phyloP scores from a whole-genome alignment of 192 early-diverging fungal species.

The Entomortierella parvispora region DNA sequence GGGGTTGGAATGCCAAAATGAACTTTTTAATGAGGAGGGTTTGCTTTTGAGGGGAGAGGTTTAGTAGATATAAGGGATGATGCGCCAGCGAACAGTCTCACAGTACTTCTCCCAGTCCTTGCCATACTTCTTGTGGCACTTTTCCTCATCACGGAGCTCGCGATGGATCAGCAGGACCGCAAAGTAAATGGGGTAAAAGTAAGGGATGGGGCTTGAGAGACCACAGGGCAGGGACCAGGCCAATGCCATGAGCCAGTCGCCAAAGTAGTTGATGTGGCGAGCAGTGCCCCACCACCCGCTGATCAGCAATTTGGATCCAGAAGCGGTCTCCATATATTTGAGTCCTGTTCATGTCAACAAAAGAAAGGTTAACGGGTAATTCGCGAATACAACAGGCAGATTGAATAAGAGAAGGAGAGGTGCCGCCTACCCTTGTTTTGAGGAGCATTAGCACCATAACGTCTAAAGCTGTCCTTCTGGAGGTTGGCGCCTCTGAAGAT shows the following conservation, averaged over 20 bases:
- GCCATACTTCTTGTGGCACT: slow-evolving; percentile 93
- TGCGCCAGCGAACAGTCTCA: slow-evolving; percentile 79
- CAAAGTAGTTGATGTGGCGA: slow-evolving; percentile 94
- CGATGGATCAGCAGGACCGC: slow-evolving; percentile 90
- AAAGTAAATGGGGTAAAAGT: slow-evolving; percentile 96
- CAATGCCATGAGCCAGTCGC: slow-evolving; percentile 94
- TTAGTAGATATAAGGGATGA: slow-evolving; percentile 74
- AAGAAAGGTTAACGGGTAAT: background rate
- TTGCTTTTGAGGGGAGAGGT: no score
- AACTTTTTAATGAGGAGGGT: no score
- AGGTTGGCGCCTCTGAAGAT: slow-evolving; percentile 92
- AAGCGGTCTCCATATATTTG: slow-evolving; percentile 85
- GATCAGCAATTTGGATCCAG: slow-evolving; percentile 83
- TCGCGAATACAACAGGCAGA: no score
- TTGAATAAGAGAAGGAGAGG: background rate
- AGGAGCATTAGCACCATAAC: slow-evolving; percentile 67
- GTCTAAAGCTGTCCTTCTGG: slow-evolving; percentile 92
- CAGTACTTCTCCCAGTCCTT: slow-evolving; percentile 93
- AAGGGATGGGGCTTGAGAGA: slow-evolving; percentile 82
- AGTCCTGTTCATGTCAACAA: slow-evolving; percentile 59
- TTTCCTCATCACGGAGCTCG: slow-evolving; percentile 87
- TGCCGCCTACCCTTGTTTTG: slow-evolving; percentile 56
- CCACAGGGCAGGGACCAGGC: slow-evolving; percentile 92
- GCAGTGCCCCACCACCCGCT: slow-evolving; percentile 96
- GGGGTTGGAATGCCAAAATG: no score